phyloP scores from a whole-genome alignment of 176 grass and related monocot genomes.

The Guadua angustifolia region DNA sequence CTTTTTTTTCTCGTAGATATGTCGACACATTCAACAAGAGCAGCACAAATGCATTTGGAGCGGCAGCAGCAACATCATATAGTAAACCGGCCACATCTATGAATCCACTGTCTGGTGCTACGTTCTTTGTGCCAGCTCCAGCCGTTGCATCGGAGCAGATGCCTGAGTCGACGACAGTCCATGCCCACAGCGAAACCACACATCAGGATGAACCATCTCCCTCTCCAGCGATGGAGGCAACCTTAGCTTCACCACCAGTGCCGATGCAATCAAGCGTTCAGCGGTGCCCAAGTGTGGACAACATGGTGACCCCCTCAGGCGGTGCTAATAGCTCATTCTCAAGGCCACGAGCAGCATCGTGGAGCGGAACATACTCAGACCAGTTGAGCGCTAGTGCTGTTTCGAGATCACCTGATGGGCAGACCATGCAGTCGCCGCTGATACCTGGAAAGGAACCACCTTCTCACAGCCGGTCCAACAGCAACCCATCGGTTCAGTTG shows the following conservation, averaged over 20 bases:
- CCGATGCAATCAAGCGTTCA: constrained; percentile 50
- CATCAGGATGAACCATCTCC: constrained; percentile 25
- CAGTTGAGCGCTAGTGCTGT: constrained; percentile 20
- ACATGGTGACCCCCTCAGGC: constrained; percentile 50
- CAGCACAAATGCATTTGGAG: constrained; percentile 43
- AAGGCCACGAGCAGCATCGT: constrained; percentile 67
- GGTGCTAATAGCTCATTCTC: constrained; percentile 43
- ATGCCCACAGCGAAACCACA: constrained; percentile 19
- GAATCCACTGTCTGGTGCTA: constrained; percentile 54
- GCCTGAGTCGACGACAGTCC: constrained; percentile 10
- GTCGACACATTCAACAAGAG: constrained; percentile 97
- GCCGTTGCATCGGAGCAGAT: constrained; percentile 41
- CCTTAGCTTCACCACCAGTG: constrained; percentile 34
- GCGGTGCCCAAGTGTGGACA: constrained; percentile 67
- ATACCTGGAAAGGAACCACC: constrained; percentile 38
- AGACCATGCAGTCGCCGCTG: constrained; percentile 35
- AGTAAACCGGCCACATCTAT: constrained; percentile 57
- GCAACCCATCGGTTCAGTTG: constrained; percentile 39
- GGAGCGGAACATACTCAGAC: constrained; percentile 69
- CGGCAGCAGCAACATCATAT: constrained; percentile 36
- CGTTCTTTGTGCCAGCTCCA: constrained; percentile 71
- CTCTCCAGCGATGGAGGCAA: constrained; percentile 28
- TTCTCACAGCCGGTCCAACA: constrained; percentile 45
- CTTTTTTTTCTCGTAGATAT: constrained; percentile 57
- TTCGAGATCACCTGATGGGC: constrained; percentile 39